A percentile compares a stretch with the other conserved stretches of the same genome.
Conservation (phyloP, 495 filamentous ascomycete species). For the Corynascus novoguineensis region DNA sequence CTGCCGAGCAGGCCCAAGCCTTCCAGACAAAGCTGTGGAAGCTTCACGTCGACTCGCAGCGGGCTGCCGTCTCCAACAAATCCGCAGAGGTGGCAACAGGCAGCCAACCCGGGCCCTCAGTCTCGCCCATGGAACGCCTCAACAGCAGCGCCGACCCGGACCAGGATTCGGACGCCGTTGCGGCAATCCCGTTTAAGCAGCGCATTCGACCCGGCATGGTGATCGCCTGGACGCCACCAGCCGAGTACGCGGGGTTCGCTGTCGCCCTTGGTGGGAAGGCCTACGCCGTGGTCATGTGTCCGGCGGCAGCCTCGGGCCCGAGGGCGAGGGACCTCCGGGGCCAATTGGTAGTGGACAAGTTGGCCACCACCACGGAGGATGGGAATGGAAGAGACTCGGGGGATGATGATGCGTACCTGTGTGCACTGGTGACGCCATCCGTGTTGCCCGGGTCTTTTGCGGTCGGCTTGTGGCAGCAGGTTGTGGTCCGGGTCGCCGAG, state of each 20-base stretch:
- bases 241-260: not conserved
- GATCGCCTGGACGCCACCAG: slow-evolving; percentile 8
- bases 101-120: not conserved
- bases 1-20: slow-evolving; percentile 27
- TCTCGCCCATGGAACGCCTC: slow-evolving; percentile 6
- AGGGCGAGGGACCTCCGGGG: slow-evolving; percentile 16
- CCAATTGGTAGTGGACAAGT: not conserved
- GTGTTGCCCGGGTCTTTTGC: slow-evolving; percentile 31
- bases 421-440: slow-evolving; percentile 25
- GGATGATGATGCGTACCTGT: slow-evolving; percentile 22
- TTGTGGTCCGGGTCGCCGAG: slow-evolving; percentile 25
- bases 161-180: not conserved
- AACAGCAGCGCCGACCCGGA: slow-evolving; percentile 19
- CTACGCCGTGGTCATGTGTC: slow-evolving; percentile 18
- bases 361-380: not conserved
- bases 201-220: slow-evolving; percentile 35
- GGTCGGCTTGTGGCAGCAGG: slow-evolving; percentile 29
- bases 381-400: not conserved
- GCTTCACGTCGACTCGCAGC: slow-evolving; percentile 31
- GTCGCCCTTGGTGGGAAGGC: not conserved
- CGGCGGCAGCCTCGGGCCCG: slow-evolving; percentile 11
- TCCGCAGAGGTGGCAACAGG: not conserved
- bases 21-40: slow-evolving; percentile 34
- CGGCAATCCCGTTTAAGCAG: slow-evolving; percentile 24
- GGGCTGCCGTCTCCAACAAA: not conserved